Evolutionary conservation across 2,329 filamentous ascomycete genomes (phyloP).

Genomic region (Cryphonectria japonica): DNA sequence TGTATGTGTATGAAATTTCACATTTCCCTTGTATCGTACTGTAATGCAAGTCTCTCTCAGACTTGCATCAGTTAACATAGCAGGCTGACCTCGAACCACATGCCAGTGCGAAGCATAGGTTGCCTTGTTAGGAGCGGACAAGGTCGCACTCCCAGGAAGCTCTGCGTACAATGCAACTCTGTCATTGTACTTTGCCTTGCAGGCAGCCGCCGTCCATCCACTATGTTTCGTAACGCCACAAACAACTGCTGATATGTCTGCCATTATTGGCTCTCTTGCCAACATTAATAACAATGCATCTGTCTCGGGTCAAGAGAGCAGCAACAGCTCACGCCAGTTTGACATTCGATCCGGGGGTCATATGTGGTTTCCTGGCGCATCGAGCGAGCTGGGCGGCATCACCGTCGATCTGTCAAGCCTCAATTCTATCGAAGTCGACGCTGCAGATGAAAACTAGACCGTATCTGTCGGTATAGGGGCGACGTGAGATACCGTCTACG

Average conservation of each 20-base stretch:
- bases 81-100: too few species aligned
- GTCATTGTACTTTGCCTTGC: neutral
- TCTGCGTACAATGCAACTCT: neutral
- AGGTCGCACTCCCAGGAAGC: constrained; percentile 8
- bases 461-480: constrained; percentile 25
- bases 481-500: constrained; percentile 23
- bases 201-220: neutral
- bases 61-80: too few species aligned
- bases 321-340: neutral
- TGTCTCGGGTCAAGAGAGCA: neutral
- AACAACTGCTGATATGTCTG: constrained; percentile 2
- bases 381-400: constrained; percentile 11
- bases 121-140: neutral
- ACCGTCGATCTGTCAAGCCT: constrained; percentile 15
- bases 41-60: too few species aligned
- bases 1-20: too few species aligned
- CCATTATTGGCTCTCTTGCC: neutral
- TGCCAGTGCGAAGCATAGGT: constrained; percentile 5
- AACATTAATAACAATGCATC: neutral
- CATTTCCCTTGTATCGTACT: too few species aligned
- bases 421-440: neutral
- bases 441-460: neutral
- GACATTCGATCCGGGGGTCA: constrained; percentile 19
- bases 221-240: constrained; percentile 3
- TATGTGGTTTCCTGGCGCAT: constrained; percentile 12